These are phyloP conservation scores for Rhododendron griersonianum DNA, from an alignment of 148 eudicot species.

Conservation along the genomic window DNA sequence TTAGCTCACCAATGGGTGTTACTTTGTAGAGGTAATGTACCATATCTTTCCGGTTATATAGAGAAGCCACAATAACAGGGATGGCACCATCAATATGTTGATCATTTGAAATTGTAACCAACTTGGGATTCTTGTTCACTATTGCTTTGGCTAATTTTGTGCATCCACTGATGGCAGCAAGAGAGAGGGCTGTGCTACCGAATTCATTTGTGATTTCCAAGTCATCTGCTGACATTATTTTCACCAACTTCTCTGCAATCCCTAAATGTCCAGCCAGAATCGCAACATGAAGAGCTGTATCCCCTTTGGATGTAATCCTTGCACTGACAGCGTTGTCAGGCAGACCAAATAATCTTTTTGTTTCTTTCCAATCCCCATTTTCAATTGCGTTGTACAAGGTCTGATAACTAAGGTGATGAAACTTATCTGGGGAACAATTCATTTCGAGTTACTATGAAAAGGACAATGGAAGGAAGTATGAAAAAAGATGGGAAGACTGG, in stretches of 20 bases:
- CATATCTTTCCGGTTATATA: neutral
- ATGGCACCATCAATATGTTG: neutral
- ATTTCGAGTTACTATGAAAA: neutral
- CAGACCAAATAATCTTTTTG: neutral
- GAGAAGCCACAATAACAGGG: neutral
- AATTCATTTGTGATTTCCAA: neutral
- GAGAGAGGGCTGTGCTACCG: constrained; percentile 3
- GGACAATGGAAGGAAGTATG: neutral
- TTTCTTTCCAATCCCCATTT: neutral
- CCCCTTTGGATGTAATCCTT: neutral
- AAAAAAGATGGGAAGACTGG: neutral
- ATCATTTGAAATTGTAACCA: neutral
- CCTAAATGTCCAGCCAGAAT: neutral
- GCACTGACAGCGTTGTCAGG: neutral
- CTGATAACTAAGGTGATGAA: neutral
- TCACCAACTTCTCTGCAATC: constrained; percentile 1
- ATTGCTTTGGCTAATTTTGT: neutral
- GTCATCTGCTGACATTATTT: neutral
- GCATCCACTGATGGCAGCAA: neutral
- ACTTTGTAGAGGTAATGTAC: neutral
- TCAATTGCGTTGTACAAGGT: neutral
- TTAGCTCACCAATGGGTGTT: neutral
- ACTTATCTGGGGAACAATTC: neutral
- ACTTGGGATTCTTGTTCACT: neutral
- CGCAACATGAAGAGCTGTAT: neutral